Conservation (phyloP, 345 rosid genomes). For the Litchi chinensis region DNA sequence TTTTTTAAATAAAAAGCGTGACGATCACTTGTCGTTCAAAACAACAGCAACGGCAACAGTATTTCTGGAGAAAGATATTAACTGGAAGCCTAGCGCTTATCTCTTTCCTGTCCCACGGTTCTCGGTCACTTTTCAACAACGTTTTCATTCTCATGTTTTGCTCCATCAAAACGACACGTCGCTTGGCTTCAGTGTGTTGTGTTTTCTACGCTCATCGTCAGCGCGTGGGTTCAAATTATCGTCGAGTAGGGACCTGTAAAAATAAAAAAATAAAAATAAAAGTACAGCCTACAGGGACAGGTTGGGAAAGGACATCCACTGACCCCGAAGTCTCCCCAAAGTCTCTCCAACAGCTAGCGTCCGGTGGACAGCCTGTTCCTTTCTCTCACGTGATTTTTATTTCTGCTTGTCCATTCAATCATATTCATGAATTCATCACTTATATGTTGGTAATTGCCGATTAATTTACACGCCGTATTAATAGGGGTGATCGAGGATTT, state of each 20-base stretch:
- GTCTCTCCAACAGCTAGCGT: slow-evolving; percentile 11
- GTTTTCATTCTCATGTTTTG: background rate
- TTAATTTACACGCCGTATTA: no score
- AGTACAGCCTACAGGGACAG: background rate
- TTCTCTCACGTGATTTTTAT: slow-evolving; percentile 8
- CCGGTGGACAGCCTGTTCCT: slow-evolving; percentile 11
- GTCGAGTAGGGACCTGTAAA: background rate
- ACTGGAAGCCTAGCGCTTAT: background rate
- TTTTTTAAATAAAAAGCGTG: slow-evolving; percentile 2
- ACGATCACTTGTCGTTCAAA: slow-evolving; percentile 10
- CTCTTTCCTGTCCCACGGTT: slow-evolving; percentile 3
- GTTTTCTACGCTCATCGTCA: background rate
- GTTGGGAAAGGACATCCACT: slow-evolving; percentile 7
- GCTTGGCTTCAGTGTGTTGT: background rate
- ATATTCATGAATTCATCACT: background rate
- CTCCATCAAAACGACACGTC: background rate
- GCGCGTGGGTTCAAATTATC: background rate
- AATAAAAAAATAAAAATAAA: no score
- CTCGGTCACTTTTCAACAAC: background rate
- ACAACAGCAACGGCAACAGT: background rate
- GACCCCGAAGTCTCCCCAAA: slow-evolving; percentile 16
- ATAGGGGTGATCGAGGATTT: no score
- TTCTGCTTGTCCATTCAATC: background rate
- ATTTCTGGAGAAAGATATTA: slow-evolving; percentile 1
- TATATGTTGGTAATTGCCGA: no score